Evolutionary conservation across 1,139 yeast genomes (phyloP), one percentile per base, ranked within the genome.

Genomic region (Yamadazyma oceani): DNA sequence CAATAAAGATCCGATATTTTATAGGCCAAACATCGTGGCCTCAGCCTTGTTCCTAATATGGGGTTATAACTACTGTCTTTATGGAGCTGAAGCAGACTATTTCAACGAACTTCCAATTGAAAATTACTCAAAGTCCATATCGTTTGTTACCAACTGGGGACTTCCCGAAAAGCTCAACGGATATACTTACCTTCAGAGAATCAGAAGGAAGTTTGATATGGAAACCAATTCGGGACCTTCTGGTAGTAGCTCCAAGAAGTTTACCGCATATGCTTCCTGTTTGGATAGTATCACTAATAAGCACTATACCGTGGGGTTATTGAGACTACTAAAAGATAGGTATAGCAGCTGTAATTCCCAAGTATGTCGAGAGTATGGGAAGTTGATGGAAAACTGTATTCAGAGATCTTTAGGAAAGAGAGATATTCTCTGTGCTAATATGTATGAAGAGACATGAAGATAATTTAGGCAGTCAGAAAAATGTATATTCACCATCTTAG

Each of bases 11-110:
- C 76, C 77, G 1, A 64, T 75, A 25, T 61, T 73, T 24, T 77
- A 79, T 48, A 62, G 87, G 31, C 72, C 80, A 11, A 76, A 78
- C 46, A 73, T 78, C 17, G 56, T 82, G 16, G 78, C 78, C 7
- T 58, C 77, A 30, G 69, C 78, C 2, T 61, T 75, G 0, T 53
- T 82, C 33, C 60, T 81, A 26, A 59, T 81, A 3, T 82, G 85
- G 84, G 66, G 78, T 1, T 81, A 70, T 48, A 75, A 72, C 35
- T 80, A 59, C 52, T 64, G 69, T 28, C 51, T 64, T 4, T 66
- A 66, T 34, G 88, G 88, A 0, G 78, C 84, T 0, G 88, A 82
- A 49, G 55, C 66, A 2, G 54, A 55, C 12, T 47, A 50, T 10
- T 52, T 60, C 27, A 57, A 50, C 15, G 39, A 32, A 5, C 6